Percentiles rank a stretch among this genome's conserved stretches.
Conservation (phyloP, 192 early-diverging fungal genomes). For the Pilobolus umbonatus region DNA sequence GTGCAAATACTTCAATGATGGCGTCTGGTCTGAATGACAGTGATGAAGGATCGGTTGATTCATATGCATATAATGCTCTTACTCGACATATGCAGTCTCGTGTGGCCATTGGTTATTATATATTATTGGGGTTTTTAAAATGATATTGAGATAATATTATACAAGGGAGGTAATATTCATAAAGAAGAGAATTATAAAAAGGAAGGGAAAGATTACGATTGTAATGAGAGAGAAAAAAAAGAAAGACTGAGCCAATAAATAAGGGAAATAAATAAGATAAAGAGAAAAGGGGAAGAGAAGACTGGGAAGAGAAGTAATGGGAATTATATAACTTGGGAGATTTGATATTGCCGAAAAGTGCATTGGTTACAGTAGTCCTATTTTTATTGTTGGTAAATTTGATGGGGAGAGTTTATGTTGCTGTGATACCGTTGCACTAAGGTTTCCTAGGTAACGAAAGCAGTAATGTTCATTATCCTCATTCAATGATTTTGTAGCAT, state of each 20-base stretch:
- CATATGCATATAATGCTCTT: constrained; percentile 82
- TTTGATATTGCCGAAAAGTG: too few species aligned
- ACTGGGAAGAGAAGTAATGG: background rate
- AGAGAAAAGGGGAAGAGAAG: background rate
- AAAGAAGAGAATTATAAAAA: background rate
- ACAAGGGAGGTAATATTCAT: too few species aligned
- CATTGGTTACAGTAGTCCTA: too few species aligned
- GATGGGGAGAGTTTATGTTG: too few species aligned
- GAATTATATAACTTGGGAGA: too few species aligned
- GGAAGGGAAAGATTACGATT: background rate
- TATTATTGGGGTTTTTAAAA: too few species aligned
- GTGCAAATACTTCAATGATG: constrained; percentile 84
- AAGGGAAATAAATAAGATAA: background rate
- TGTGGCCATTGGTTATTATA: constrained; percentile 6
- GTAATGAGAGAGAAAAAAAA: background rate
- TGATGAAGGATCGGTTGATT: constrained; percentile 68
- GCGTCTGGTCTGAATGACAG: constrained; percentile 82
- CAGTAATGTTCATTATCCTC: too few species aligned
- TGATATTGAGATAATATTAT: too few species aligned
- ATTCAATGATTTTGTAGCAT: too few species aligned
- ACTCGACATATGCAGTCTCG: constrained; percentile 34
- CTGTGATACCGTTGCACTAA: too few species aligned
- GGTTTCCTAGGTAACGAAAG: too few species aligned
- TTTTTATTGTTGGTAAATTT: too few species aligned
- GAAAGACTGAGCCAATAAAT: background rate